Conservation (phyloP, 108 stramenopile genomes). For the Pseudonitzschia delicatissima region DNA sequence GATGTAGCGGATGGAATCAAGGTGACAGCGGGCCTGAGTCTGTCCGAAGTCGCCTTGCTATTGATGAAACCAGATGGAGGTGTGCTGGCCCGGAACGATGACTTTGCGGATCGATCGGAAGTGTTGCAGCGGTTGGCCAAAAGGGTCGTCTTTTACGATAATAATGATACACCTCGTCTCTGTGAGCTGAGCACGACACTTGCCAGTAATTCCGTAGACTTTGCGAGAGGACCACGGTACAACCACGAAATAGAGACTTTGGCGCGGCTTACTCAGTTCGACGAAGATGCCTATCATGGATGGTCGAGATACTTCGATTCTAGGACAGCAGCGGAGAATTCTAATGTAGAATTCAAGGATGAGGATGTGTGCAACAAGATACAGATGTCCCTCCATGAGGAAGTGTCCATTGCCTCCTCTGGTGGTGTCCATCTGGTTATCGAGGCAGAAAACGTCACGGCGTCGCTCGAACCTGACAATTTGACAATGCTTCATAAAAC, state of each 20-base stretch:
- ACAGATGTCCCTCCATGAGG: not conserved
- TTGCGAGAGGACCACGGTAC: constrained; percentile 19
- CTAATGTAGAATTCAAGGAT: no score
- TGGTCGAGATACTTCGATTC: constrained; percentile 12
- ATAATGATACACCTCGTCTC: constrained; percentile 40
- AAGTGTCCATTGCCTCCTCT: not conserved
- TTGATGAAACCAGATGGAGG: constrained; percentile 33
- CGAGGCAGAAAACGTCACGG: constrained; percentile 43
- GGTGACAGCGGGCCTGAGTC: constrained; percentile 14
- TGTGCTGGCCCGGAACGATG: constrained; percentile 5
- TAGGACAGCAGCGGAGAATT: no score
- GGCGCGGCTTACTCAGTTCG: not conserved
- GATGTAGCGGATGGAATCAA: constrained; percentile 31
- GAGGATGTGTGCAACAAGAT: constrained; percentile 10
- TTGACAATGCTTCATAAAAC: not conserved
- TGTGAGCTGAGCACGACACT: constrained; percentile 60
- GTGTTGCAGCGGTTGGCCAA: not conserved
- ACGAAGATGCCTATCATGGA: not conserved
- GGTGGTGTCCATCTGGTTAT: constrained; percentile 56
- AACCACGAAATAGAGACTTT: constrained; percentile 20
- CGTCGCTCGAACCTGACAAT: constrained; percentile 1
- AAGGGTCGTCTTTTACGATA: not conserved
- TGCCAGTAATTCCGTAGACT: constrained; percentile 62
- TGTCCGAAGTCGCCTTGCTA: not conserved
- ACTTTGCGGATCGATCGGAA: not conserved